Percentiles rank a stretch among this genome's conserved stretches.
Conservation (phyloP, 139 green algal species). For the Diplosphaera chodatii region DNA sequence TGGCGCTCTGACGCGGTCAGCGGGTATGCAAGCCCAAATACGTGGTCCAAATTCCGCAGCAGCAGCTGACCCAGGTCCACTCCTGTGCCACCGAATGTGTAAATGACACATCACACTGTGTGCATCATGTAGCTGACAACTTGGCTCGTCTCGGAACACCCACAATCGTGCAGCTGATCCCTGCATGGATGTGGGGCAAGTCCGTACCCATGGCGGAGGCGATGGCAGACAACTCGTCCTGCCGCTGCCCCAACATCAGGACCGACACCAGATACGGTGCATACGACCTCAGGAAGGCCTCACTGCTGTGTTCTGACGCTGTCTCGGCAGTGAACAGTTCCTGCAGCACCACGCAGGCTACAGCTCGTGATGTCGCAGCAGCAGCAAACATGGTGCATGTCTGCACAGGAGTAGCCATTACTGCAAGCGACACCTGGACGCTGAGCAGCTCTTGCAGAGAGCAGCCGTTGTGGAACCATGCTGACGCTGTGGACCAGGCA, state of each 20-base stretch:
- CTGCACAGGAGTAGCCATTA: too few relatives aligned
- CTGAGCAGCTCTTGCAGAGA: conserved; percentile 9
- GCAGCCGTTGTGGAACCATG: conserved; percentile 1
- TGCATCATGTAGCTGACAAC: too few relatives aligned
- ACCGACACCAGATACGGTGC: conserved; percentile 4
- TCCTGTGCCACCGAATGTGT: too few relatives aligned
- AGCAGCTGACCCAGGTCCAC: not conserved
- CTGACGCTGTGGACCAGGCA: not conserved
- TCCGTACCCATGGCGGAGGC: not conserved
- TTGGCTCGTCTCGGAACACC: too few relatives aligned
- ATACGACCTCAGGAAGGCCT: conserved; percentile 7
- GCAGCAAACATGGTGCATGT: too few relatives aligned
- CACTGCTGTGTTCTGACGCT: not conserved
- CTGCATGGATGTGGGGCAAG: too few relatives aligned
- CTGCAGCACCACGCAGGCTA: conserved; percentile 3
- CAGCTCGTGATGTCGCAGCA: too few relatives aligned
- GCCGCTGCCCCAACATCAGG: conserved; percentile 15
- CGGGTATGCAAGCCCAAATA: not conserved
- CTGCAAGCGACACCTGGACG: conserved; percentile 1
- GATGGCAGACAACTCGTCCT: not conserved
- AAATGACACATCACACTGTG: not conserved
- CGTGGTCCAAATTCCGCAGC: not conserved
- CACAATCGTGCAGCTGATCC: too few relatives aligned
- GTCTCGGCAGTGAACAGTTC: conserved; percentile 12
- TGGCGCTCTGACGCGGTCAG: not conserved